Percentiles rank a stretch among this genome's conserved stretches.
These are phyloP conservation scores for Arabidopsis arenosa DNA, from an alignment of 345 rosid genomes.

Conservation along the genomic window DNA sequence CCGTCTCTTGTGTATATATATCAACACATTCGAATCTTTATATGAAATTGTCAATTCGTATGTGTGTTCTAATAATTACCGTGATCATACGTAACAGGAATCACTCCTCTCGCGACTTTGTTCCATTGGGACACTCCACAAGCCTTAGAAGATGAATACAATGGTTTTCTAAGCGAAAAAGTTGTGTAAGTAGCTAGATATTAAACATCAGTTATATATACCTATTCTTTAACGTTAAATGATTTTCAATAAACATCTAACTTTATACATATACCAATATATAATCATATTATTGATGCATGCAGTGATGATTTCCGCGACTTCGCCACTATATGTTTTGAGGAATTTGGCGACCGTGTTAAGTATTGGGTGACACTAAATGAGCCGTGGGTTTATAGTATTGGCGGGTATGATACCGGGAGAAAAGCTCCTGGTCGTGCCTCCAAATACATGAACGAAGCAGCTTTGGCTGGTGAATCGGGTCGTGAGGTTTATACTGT, in stretches of 20 bases:
- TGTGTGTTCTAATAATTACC: neutral
- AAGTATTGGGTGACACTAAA: constrained; percentile 57
- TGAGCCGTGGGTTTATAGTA: constrained; percentile 49
- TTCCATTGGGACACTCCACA: constrained; percentile 63
- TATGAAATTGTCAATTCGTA: neutral
- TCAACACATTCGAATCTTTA: neutral
- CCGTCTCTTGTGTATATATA: neutral
- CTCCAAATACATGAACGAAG: constrained; percentile 32
- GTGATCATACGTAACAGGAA: constrained; percentile 30
- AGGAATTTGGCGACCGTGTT: constrained; percentile 55
- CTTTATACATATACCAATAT: constrained; percentile 12
- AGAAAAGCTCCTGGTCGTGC: constrained; percentile 47
- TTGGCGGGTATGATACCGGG: constrained; percentile 42
- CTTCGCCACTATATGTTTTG: constrained; percentile 48
- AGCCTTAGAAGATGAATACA: constrained; percentile 53
- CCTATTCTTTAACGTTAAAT: too few species aligned
- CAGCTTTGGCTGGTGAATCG: constrained; percentile 46
- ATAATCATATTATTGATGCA: constrained; percentile 4
- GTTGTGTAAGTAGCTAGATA: constrained; percentile 49
- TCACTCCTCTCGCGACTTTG: constrained; percentile 53
- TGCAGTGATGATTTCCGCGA: constrained; percentile 52
- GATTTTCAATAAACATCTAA: neutral
- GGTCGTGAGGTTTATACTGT: constrained; percentile 40
- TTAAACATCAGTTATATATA: too few species aligned
- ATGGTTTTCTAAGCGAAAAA: constrained; percentile 47